These are phyloP conservation scores for Tephrocybe sp. DNA, from an alignment of 768 basidiomycete species.

Conservation along the genomic window DNA sequence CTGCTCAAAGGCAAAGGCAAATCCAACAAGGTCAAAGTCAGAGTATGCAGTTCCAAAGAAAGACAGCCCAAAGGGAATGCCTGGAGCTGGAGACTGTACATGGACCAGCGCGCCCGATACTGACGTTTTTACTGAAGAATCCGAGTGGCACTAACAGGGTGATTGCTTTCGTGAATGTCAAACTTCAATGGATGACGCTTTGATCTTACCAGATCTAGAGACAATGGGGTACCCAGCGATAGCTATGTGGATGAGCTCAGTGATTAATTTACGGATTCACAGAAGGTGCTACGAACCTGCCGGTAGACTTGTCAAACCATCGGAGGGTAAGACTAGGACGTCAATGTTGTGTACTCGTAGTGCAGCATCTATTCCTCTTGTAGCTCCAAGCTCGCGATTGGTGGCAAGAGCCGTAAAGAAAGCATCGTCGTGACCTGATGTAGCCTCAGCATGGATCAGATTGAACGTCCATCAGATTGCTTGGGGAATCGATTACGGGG, in stretches of 20 bases:
- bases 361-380: too few relatives aligned
- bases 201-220: constrained; percentile 39
- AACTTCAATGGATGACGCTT: background rate
- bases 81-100: constrained; percentile 47
- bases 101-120: constrained; percentile 36
- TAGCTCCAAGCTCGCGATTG: too few relatives aligned
- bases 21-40: constrained; percentile 53
- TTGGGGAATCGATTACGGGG: background rate
- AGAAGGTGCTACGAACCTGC: constrained; percentile 27
- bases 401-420: too few relatives aligned
- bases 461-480: constrained; percentile 20
- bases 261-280: background rate
- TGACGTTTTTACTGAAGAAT: constrained; percentile 47
- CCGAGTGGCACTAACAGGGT: too few relatives aligned
- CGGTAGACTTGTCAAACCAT: constrained; percentile 34
- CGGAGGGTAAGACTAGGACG: constrained; percentile 49
- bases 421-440: constrained; percentile 39
- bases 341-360: constrained; percentile 46
- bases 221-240: constrained; percentile 67
- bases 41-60: constrained; percentile 63
- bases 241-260: constrained; percentile 34
- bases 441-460: constrained; percentile 36
- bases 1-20: constrained; percentile 67
- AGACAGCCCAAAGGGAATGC: constrained; percentile 58
- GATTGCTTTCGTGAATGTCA: constrained; percentile 29